Evolutionary conservation across 352 stramenopile genomes (phyloP).

Genomic region (Phytopythium chamaehyphon): DNA sequence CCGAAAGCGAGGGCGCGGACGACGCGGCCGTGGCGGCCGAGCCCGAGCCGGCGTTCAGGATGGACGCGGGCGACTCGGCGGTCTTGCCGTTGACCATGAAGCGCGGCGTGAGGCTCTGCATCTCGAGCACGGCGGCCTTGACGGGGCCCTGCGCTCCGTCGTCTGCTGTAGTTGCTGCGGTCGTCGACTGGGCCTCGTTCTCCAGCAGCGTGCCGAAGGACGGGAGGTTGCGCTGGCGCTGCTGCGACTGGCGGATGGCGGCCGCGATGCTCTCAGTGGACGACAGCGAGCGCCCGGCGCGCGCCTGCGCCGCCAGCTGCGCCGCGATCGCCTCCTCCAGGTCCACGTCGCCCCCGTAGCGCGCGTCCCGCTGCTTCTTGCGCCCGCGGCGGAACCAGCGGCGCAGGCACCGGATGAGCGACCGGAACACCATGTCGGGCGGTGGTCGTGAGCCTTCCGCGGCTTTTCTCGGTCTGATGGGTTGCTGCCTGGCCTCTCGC

Average conservation of each 20-base stretch:
- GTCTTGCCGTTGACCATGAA: conserved; percentile 17
- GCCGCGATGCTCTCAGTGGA: conserved; percentile 36
- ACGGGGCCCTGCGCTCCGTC: conserved; percentile 16
- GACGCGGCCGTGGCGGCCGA: conserved; percentile 11
- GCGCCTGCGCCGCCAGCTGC: conserved; percentile 29
- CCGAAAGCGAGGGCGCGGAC: background rate
- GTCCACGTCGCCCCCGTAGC: conserved; percentile 28
- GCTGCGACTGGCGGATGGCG: conserved; percentile 16
- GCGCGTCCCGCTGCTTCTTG: conserved; percentile 15
- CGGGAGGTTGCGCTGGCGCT: conserved; percentile 23
- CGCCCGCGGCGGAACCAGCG: conserved; percentile 26
- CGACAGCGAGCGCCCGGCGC: conserved; percentile 25
- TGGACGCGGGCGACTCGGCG: conserved; percentile 18
- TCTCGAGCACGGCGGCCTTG: conserved; percentile 19
- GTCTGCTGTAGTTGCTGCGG: no score
- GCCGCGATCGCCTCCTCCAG: conserved; percentile 31
- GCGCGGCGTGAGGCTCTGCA: conserved; percentile 25
- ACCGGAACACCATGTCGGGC: conserved; percentile 26
- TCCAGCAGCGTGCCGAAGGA: conserved; percentile 26
- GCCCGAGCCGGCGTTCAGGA: conserved; percentile 18
- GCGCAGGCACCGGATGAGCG: conserved; percentile 31
- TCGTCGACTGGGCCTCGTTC: conserved; percentile 17
- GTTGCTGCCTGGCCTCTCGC: no score
- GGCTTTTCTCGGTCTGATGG: conserved; percentile 5
- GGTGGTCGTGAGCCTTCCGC: background rate